These are phyloP conservation scores for Penicillium palitans DNA, from an alignment of 2,329 filamentous ascomycete species.

Conservation along the genomic window DNA sequence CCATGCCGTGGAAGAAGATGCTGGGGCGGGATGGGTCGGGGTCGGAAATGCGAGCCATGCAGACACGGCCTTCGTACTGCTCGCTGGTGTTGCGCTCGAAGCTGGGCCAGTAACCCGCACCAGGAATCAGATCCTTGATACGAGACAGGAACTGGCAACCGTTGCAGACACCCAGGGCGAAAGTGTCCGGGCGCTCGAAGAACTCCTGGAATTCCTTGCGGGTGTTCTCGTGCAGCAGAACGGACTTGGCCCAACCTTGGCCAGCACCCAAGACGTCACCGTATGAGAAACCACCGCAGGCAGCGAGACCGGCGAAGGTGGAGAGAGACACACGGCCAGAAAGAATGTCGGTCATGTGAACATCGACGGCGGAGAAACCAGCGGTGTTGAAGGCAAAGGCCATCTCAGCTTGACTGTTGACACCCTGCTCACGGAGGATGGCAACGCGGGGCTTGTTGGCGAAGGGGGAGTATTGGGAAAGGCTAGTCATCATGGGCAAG, in stretches of 20 bases:
- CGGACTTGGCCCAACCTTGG: conserved; percentile 92
- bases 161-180: conserved; percentile 92
- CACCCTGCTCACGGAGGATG: conserved; percentile 91
- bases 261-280: conserved; percentile 92
- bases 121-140: conserved; percentile 79
- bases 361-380: conserved; percentile 87
- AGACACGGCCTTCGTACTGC: conserved; percentile 86
- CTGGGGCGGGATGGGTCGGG: conserved; percentile 57
- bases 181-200: conserved; percentile 86
- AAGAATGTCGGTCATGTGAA: conserved; percentile 93
- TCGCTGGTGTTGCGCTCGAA: conserved; percentile 83
- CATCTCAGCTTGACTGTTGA: conserved; percentile 97
- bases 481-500: conserved; percentile 65
- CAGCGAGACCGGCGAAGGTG: conserved; percentile 83
- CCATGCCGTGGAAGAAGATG: conserved; percentile 92
- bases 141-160: conserved; percentile 93
- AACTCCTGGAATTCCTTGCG: conserved; percentile 78
- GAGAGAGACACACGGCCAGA: conserved; percentile 75
- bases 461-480: conserved; percentile 59
- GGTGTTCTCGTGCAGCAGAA: conserved; percentile 76
- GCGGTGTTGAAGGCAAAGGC: conserved; percentile 91
- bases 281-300: conserved; percentile 97
- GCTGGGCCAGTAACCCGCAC: conserved; percentile 76
- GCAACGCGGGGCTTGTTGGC: conserved; percentile 73
- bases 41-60: conserved; percentile 78